Conservation (phyloP, 176 grass and related monocot species). For the Carex kokanica region DNA sequence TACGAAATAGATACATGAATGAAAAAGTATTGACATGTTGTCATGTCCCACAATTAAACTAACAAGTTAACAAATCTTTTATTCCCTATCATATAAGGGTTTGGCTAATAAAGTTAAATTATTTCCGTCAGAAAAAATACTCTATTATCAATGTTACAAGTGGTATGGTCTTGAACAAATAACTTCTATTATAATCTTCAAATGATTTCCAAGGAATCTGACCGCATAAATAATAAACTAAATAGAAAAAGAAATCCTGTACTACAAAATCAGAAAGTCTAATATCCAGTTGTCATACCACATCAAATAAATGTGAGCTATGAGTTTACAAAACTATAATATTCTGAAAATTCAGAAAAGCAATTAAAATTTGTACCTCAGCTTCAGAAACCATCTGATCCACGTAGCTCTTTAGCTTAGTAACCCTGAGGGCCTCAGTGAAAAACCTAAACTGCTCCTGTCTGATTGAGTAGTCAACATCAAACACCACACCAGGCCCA, state of each 20-base stretch:
- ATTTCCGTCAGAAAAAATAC: neutral
- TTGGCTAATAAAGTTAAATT: neutral
- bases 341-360: neutral
- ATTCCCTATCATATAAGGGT: conserved; percentile 10
- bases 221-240: neutral
- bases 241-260: neutral
- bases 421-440: conserved; percentile 65
- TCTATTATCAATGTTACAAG: neutral
- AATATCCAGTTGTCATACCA: neutral
- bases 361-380: conserved; percentile 43
- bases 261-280: conserved; percentile 21
- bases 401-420: conserved; percentile 77
- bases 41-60: neutral
- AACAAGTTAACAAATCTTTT: neutral
- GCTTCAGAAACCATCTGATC: conserved; percentile 75
- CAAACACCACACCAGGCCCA: conserved; percentile 74
- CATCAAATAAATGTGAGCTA: neutral
- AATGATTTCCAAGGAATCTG: neutral
- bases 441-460: conserved; percentile 96
- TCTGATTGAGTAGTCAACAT: conserved; percentile 68
- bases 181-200: neutral
- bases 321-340: conserved; percentile 6
- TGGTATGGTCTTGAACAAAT: neutral
- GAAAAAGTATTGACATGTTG: neutral
- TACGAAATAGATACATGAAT: neutral